Evolutionary conservation across 1,139 yeast genomes (phyloP).

Genomic region (Hanseniaspora gamundiae): DNA sequence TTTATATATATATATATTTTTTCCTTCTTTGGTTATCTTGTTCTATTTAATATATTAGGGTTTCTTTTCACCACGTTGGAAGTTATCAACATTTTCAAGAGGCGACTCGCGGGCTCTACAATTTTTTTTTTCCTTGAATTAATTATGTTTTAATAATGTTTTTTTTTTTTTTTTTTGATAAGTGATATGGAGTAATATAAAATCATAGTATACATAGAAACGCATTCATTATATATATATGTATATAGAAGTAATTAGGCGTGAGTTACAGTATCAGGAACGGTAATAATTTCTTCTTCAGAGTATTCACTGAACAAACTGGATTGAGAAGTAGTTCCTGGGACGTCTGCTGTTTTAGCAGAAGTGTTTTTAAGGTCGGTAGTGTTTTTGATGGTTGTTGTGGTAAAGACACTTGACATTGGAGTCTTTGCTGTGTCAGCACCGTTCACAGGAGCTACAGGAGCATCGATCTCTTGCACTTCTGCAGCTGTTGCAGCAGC

Average conservation of each 20-base stretch:
- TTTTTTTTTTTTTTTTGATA: no score
- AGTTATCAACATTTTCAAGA: no score
- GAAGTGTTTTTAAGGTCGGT: neutral
- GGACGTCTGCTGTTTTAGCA: neutral
- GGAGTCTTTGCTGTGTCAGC: neutral
- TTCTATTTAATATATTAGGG: no score
- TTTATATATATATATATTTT: no score
- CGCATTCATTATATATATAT: no score
- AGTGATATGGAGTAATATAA: no score
- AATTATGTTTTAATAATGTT: no score
- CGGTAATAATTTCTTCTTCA: constrained; percentile 6
- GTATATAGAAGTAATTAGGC: neutral
- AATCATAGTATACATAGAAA: no score
- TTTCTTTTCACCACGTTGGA: no score
- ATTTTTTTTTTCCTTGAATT: no score
- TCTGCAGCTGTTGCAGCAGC: neutral
- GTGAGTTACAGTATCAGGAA: neutral
- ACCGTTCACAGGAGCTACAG: neutral
- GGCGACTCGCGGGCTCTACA: no score
- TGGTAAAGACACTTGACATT: neutral
- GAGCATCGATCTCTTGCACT: neutral
- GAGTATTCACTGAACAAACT: constrained; percentile 4
- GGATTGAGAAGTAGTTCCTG: neutral
- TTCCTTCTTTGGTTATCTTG: no score
- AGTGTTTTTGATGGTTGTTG: neutral